Conservation (phyloP, 768 basidiomycete species). For the Hydnomerulius pinastri region DNA sequence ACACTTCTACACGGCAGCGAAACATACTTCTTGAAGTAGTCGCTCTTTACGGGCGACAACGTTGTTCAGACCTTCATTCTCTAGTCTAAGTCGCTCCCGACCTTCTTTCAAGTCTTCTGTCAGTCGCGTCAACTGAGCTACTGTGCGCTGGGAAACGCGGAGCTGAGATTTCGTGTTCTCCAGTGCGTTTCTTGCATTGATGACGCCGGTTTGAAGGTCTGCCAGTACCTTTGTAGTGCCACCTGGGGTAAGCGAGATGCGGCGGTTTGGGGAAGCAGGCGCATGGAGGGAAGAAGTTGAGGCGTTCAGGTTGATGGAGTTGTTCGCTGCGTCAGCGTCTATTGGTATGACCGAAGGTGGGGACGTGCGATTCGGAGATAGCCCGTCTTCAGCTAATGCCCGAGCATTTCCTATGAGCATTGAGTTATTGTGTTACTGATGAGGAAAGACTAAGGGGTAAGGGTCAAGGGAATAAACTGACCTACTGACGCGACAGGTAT, state of each 20-base stretch:
- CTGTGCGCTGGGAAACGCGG: constrained; percentile 76
- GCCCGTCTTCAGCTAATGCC: constrained; percentile 75
- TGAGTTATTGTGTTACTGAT: constrained; percentile 19
- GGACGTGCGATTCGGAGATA: constrained; percentile 38
- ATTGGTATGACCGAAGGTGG: constrained; percentile 32
- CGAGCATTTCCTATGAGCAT: constrained; percentile 72
- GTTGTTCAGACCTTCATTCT: constrained; percentile 87
- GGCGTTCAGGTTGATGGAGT: constrained; percentile 32
- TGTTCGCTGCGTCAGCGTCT: constrained; percentile 35
- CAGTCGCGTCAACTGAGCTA: constrained; percentile 81
- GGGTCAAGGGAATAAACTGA: constrained; percentile 38
- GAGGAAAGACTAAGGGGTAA: constrained; percentile 15
- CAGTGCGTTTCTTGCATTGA: constrained; percentile 75
- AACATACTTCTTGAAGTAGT: constrained; percentile 75
- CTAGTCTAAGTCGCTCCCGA: constrained; percentile 75
- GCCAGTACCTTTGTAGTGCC: constrained; percentile 88
- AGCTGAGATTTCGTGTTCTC: constrained; percentile 88
- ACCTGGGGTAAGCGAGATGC: constrained; percentile 66
- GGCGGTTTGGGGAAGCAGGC: constrained; percentile 51
- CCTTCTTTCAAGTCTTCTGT: constrained; percentile 89
- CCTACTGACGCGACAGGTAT: constrained; percentile 80
- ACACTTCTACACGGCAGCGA: background rate
- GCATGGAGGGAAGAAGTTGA: constrained; percentile 42
- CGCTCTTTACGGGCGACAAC: constrained; percentile 88
- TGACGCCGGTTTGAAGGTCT: constrained; percentile 82